Base-by-base conservation (phyloP, 1,284 basidiomycete species). In the Heimioporus retisporus region DNA sequence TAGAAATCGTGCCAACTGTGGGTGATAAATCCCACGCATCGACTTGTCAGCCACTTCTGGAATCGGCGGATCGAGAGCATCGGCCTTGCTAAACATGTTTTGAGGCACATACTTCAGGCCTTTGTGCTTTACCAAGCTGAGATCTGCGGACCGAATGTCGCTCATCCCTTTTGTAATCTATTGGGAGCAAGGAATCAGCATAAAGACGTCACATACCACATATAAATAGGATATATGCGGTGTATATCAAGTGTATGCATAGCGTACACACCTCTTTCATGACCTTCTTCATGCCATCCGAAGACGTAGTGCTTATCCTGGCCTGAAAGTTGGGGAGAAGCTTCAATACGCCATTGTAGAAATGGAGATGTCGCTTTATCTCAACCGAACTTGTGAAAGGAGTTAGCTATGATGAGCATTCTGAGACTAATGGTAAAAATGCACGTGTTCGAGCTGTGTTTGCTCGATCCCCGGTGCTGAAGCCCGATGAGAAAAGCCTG, bases 151-250 rank as follows among this genome's bases (percentile, higher is more conserved):
- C 6, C 18, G n/a, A 19, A 28, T 15, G 7, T 63, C 35, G 19
- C 61, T 63, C 35, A 57, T 57, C 11, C 55, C 55, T 16, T 35
- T 62, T n/a, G 40, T 62, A 44, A 55, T 48, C 61, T 62, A n/a
- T 31, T 35, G 35, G 14, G 48, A n/a, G 31, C 19, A 43, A 55
- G 55, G 11, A 6, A 23, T 61, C 13, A 23, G 15, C 35, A 31
- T 13, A 28, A 28, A 28, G 28, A 28, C 5, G 28, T 28, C 28
- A 5, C 28, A 48, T 11, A 18, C 23, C 19, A 31, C 43, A 62
- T 62, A 56, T 50, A 62, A 56, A 46, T 8, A 21, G 28, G 19
- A 28, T 59, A 59, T 59, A 28, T 50, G 58, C 23, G 23, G n/a
- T 11, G 21, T 44, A 23, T 44, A 19, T 44, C 13, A 2, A 21